phyloP scores from a whole-genome alignment of 768 basidiomycete species.

The Mycena pura region DNA sequence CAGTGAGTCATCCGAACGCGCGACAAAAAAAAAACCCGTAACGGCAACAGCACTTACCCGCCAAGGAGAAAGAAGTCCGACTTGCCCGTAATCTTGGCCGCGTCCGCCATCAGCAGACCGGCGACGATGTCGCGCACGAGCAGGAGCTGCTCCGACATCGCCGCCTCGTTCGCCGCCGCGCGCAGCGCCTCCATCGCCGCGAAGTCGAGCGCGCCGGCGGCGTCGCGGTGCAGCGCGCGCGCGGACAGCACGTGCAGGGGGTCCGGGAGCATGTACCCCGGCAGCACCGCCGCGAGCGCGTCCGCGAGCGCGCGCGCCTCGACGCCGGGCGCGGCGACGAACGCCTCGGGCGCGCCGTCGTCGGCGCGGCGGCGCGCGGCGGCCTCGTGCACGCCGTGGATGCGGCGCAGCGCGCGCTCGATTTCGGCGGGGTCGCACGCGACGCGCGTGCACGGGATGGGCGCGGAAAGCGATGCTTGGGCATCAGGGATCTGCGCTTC shows the following conservation, averaged over 20 bases:
- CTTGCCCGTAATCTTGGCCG: constrained; percentile 32
- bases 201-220: constrained; percentile 38
- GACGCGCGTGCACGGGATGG: constrained; percentile 45
- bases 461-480: constrained; percentile 40
- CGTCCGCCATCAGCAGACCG: constrained; percentile 37
- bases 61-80: constrained; percentile 51
- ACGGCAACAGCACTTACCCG: constrained; percentile 20
- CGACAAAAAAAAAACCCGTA: no score
- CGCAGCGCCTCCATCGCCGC: constrained; percentile 35
- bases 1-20: not conserved
- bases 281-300: constrained; percentile 33
- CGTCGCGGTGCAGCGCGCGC: constrained; percentile 28
- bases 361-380: constrained; percentile 35
- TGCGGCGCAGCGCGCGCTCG: constrained; percentile 32
- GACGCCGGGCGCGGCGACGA: constrained; percentile 37
- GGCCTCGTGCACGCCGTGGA: constrained; percentile 41
- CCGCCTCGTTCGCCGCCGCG: constrained; percentile 21
- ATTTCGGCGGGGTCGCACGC: no score
- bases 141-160: constrained; percentile 37
- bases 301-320: constrained; percentile 31
- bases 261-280: constrained; percentile 48
- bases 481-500: constrained; percentile 42
- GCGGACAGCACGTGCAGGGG: constrained; percentile 38
- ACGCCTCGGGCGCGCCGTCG: constrained; percentile 44
- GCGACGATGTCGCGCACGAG: constrained; percentile 43